Evolutionary conservation across 257 asterid genomes (phyloP), one percentile per base, ranked within the genome.

Genomic region (Solanum appendiculatum): DNA sequence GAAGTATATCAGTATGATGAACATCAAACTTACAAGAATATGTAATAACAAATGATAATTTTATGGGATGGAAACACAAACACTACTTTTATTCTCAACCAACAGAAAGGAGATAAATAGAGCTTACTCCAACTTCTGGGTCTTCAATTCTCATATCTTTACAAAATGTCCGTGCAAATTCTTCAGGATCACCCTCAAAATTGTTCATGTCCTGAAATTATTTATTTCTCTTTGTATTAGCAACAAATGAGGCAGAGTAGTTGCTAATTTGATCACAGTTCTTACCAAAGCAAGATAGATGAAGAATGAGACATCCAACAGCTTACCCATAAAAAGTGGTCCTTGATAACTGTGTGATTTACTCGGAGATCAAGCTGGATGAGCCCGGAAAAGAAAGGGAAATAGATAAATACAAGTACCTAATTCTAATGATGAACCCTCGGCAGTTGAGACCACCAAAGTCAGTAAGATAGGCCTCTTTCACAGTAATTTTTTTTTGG

Each of bases 151-250:
- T 96, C 98, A 95, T 87, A 91, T 97, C 99, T 89, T 94, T 92
- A 93, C 99, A 96, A 89, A 97, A 95, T 7, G 86, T 91, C 90
- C 98, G 94, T 58, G 99, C 96, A 91, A 96, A 97, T 92, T 96
- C 99, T 93, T 97, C 99, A 64, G 99, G 99, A 87, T 97, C 98
- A 58, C 99, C 95, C 92, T 97, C 99, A 91, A 95, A 97, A 92
- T 96, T 97, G 94, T 97, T 97, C 91, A 96, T 90, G 90, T 96
- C 99, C 99, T 97, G 97, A 93, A 90, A 87, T 86, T 58, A 37
- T n/a, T 85, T 37, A 29, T 37, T 69, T 42, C 36, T 86, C 60
- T 42, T 46, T 56, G 37, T 81, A 69, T 85, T 27, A 68, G 85
- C 44, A 80, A 46, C 27, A 81, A 46, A 81, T 48, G 85, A 46